Evolutionary conservation across 139 green algal genomes (phyloP).

Genomic region (Chloropicon primus): DNA sequence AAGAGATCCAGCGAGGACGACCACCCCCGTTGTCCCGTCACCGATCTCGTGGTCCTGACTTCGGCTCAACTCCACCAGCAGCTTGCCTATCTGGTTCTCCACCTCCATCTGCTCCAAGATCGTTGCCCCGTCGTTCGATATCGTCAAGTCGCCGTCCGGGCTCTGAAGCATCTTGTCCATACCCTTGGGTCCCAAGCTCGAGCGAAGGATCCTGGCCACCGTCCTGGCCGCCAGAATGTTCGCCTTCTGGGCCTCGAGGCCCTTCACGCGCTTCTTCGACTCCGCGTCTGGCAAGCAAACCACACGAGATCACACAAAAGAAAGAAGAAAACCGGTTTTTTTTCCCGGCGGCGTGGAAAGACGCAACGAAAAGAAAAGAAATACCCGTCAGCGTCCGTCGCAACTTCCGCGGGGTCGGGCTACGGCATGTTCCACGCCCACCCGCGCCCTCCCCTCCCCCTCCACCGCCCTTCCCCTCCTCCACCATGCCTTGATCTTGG

Average conservation of each 20-base stretch:
- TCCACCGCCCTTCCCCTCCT: too few relatives aligned
- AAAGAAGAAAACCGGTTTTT: background rate
- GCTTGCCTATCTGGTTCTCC: constrained; percentile 97
- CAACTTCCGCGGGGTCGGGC: background rate
- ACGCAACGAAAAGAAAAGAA: background rate
- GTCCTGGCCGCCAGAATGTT: constrained; percentile 94
- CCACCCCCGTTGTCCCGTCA: constrained; percentile 92
- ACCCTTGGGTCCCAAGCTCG: constrained; percentile 52
- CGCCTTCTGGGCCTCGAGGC: constrained; percentile 85
- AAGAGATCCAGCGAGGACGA: constrained; percentile 60
- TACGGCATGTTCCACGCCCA: too few relatives aligned
- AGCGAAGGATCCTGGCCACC: constrained; percentile 50
- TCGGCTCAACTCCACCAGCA: constrained; percentile 91
- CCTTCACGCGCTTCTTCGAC: constrained; percentile 60
- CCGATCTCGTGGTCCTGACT: constrained; percentile 73
- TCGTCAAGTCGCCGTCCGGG: constrained; percentile 90
- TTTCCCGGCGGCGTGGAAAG: background rate
- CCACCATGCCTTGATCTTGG: too few relatives aligned
- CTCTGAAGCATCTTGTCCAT: constrained; percentile 99
- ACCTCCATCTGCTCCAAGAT: constrained; percentile 99
- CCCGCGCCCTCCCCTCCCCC: too few relatives aligned
- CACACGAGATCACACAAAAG: background rate
- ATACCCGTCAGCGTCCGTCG: background rate
- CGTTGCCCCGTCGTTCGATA: constrained; percentile 97
- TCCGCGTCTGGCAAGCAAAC: too few relatives aligned